Base-by-base conservation (phyloP, 352 stramenopile species). In the Phytopythium vexans region DNA sequence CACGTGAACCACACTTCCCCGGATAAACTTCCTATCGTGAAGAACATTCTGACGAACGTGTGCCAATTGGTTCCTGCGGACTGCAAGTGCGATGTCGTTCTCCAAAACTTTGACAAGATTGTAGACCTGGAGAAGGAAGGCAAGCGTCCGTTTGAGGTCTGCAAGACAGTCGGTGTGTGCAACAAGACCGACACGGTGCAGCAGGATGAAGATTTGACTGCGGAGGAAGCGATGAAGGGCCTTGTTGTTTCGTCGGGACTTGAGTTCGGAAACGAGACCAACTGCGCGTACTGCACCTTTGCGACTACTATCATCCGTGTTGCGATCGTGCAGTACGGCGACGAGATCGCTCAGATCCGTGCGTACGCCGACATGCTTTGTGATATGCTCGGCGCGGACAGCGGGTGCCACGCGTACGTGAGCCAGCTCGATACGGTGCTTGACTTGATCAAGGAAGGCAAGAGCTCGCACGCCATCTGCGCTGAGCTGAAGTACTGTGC, bases 291-390 rank as follows among this genome's bases (percentile, higher is more conserved):
- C 56, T 88, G 77, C 55, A 72, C 82, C 52, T 86, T 82, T 33
- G 56, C 79, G 27, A 78, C 70, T 6, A 91, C 74, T 6, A 52
- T 89, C 16, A 45, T 85, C 4, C 73, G 86, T 46, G 67, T 91
- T 27, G 67, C 72, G n/a, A 49, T 86, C 37, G 62, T 86, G 43
- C 69, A 91, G 41, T 76, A 82, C 39, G 62, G 72, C 3, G 56
- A 76, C 1, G 64, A 89, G 42, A 68, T 92, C 11, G 54, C 71
- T 37, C 50, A 85, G 54, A 64, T 92, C 8, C 78, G 81, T 1
- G 45, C 68, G 54, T 87, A 84, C 35, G 78, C 79, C 0, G 82
- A 90, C 43, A 86, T 92, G 68, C 78, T 90, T 21, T 92, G 82
- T 43, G 70, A 77, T 56, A 77, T 88, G 54, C 66, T 92, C 2